These are phyloP conservation scores for Fusarium sp. DNA, from an alignment of 2,329 filamentous ascomycete genomes.

Conservation along the genomic window DNA sequence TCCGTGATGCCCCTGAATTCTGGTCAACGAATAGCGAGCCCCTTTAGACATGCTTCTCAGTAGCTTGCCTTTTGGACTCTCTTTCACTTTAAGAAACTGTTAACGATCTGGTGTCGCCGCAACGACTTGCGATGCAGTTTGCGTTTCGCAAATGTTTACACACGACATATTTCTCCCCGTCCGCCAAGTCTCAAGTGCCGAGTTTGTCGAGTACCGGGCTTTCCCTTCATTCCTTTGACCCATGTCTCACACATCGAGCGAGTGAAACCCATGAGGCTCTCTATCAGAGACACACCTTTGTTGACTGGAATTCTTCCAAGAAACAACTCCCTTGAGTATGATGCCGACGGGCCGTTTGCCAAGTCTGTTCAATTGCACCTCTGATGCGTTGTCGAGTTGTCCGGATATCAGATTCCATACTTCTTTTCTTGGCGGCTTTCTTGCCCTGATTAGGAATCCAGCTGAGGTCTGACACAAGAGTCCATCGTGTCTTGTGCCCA, in stretches of 20 bases:
- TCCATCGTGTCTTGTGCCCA: background rate
- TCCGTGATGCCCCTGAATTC: constrained; percentile 21
- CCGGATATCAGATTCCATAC: background rate
- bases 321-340: background rate
- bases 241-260: background rate
- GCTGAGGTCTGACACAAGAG: background rate
- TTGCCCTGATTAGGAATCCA: background rate
- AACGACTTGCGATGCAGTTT: constrained; percentile 14
- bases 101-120: constrained; percentile 17
- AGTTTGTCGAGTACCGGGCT: background rate
- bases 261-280: background rate
- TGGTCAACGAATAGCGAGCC: background rate
- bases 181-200: constrained; percentile 20
- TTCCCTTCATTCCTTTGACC: background rate
- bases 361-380: background rate
- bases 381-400: background rate
- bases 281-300: background rate
- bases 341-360: background rate
- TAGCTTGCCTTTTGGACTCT: background rate
- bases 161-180: background rate
- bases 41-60: constrained; percentile 18
- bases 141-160: constrained; percentile 20
- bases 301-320: constrained; percentile 2
- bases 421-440: background rate
- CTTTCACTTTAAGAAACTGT: background rate